phyloP scores from a whole-genome alignment of 192 early-diverging fungal genomes.

The Hyaloraphidium curvatum region DNA sequence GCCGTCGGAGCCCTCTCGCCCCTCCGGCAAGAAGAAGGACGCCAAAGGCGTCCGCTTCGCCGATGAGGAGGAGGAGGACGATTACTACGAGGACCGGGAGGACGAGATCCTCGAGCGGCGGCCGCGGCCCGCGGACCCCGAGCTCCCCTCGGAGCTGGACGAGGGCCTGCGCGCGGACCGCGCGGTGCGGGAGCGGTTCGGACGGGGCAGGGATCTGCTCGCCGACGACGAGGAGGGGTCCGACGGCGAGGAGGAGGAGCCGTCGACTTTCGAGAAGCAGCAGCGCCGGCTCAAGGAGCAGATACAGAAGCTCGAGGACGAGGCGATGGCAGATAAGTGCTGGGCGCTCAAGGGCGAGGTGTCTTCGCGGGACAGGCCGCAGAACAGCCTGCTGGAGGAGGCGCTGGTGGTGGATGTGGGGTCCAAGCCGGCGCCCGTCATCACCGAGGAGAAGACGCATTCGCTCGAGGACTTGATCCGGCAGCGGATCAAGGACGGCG shows the following conservation, averaged over 20 bases:
- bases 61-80: constrained; percentile 14
- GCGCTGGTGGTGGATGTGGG: constrained; percentile 80
- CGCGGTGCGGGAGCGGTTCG: constrained; percentile 8
- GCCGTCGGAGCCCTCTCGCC: too few species aligned
- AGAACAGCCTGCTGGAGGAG: constrained; percentile 86
- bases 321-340: constrained; percentile 60
- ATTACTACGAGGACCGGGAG: constrained; percentile 1
- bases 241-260: background rate
- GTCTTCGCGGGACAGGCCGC: constrained; percentile 51
- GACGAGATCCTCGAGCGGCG: constrained; percentile 12
- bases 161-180: constrained; percentile 27
- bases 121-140: constrained; percentile 22
- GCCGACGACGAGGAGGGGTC: constrained; percentile 13
- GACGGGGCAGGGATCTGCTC: constrained; percentile 8
- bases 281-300: constrained; percentile 44
- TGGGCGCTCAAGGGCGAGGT: constrained; percentile 88
- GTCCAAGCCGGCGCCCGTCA: constrained; percentile 80
- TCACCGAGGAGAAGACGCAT: constrained; percentile 73
- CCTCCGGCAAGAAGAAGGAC: too few species aligned
- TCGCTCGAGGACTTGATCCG: constrained; percentile 87
- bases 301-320: constrained; percentile 69
- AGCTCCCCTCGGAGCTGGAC: constrained; percentile 33
- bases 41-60: background rate
- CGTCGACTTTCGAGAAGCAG: constrained; percentile 66
- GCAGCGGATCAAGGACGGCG: constrained; percentile 66